Base-by-base conservation (phyloP, 768 basidiomycete species). In the Cyclocybe aegerita region DNA sequence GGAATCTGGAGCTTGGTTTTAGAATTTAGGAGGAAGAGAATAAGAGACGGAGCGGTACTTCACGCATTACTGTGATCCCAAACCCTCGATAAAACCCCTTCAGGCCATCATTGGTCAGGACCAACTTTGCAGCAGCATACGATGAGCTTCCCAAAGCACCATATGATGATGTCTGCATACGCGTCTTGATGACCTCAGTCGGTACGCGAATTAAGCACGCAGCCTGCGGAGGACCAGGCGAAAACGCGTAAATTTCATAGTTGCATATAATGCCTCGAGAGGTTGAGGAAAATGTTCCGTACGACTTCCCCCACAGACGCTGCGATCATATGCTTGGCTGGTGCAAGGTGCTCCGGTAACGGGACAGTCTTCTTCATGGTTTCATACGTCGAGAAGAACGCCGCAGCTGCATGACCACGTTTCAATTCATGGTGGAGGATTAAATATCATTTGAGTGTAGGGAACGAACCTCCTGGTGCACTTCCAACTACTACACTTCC, bases 351-450 rank as follows among this genome's bases (percentile, higher is more conserved):
- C 1, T 78, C 73, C 0, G 81, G 71, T 2, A 85, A 60, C 0
- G 93, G 90, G 0, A 93, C 65, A n/a, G 65, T 69, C 47, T 79
- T 78, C 68, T 99, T 99, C 59, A 95, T 75, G 5, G 82, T 80
- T 61, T 98, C 95, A 64, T 99, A 99, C 0, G 86, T 90, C 14
- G 90, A 88, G 68, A 99, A 99, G 77, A 99, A 99, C 0, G 82
- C 82, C 4, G 95, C 94, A 50, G 97, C 97, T 98, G 60, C 17
- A n/a, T 30, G 38, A 44, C 23, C 42, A 32, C 31, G 12, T 29
- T 34, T 56, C 37, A 54, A 23, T n/a, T 42, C 29, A 46, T 10
- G 23, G 1, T 33, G 37, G 6, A n/a, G 38, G n/a, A n/a, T 16
- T n/a, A 9, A 1, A 52, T 38, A n/a, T 42, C 31, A 12, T 23